Evolutionary conservation across 129 eudicot species (phyloP), one percentile per base, ranked within the genome.

Genomic region (Tagetes patula): DNA sequence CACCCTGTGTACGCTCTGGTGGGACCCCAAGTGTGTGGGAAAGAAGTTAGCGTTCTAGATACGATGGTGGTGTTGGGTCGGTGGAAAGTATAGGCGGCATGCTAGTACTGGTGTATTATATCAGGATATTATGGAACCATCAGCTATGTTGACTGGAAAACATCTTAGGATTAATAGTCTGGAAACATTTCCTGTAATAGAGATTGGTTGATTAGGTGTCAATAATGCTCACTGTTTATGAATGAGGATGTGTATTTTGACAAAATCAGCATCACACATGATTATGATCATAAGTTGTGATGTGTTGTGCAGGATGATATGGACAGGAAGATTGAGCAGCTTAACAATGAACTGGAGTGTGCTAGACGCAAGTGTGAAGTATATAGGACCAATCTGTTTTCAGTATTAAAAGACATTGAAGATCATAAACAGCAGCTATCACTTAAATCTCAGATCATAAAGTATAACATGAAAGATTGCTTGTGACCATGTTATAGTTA

Each of bases 371-470:
- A 71, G 42, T 85, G 87, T 83, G 90, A 85, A 75, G 85, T 80
- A 72, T 88, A 88, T 79, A 81, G 87, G 73, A 71, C 79, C 59
- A 88, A 85, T 49, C 68, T 88, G 75, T 70, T 85, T 41, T 84
- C 87, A n/a, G 84, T 88, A 49, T 75, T 88, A 50, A 81, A 54
- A 73, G 90, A 88, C 49, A 81, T 88, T 65, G 90, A 88, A 78
- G 87, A 88, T 58, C 94, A 88, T 72, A 88, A 88, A 75, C 81
- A 85, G 53, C 85, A 82, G 76, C 58, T 88, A 3, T 78, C 94
- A 43, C 79, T 85, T 64, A 83, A 88, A 83, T 90, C 83, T 65
- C 88, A 85, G 72, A 81, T 76, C 65, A 80, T 80, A 78, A 82
- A 81, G 75, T 84, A 85, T 76, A 78, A 79, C 80, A 40, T 88